These are phyloP conservation scores for Alternaria solani DNA, from an alignment of 2,329 filamentous ascomycete species.

Conservation along the genomic window DNA sequence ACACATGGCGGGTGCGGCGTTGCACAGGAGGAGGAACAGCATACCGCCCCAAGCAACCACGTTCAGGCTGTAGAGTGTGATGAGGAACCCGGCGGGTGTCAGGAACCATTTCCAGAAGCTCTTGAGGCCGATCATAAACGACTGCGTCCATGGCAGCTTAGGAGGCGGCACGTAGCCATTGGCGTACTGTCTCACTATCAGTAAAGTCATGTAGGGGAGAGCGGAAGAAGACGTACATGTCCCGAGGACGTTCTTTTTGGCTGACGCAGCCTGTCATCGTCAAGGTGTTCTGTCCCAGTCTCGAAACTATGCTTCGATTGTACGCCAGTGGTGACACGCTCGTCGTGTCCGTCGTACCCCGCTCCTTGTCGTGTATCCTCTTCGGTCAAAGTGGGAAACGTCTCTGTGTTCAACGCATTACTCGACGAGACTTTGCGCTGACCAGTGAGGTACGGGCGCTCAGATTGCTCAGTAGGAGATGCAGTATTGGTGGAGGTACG, in stretches of 20 bases:
- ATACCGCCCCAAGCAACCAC: slow-evolving; percentile 90
- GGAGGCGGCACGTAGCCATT: slow-evolving; percentile 56
- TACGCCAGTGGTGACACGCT: slow-evolving; percentile 12
- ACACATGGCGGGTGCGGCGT: slow-evolving; percentile 78
- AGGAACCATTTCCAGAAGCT: slow-evolving; percentile 76
- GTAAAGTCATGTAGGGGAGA: neutral
- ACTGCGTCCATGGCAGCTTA: slow-evolving; percentile 63
- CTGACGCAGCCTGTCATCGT: slow-evolving; percentile 19
- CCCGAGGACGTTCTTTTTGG: slow-evolving; percentile 23
- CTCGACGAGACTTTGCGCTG: slow-evolving; percentile 24
- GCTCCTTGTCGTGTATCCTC: slow-evolving; percentile 26
- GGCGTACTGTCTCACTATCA: slow-evolving; percentile 33
- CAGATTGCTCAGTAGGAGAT: slow-evolving; percentile 15
- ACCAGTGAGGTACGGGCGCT: neutral
- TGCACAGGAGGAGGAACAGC: slow-evolving; percentile 84
- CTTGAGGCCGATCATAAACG: slow-evolving; percentile 64
- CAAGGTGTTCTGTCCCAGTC: slow-evolving; percentile 24
- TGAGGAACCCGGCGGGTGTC: slow-evolving; percentile 78
- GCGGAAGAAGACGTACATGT: slow-evolving; percentile 24
- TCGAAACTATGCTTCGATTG: slow-evolving; percentile 30
- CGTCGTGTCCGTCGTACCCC: slow-evolving; percentile 16
- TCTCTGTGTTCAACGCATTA: slow-evolving; percentile 27
- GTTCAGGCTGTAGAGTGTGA: slow-evolving; percentile 81
- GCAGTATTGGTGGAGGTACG: slow-evolving; percentile 15
- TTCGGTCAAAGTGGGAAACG: slow-evolving; percentile 44